phyloP scores from a whole-genome alignment of 2,329 filamentous ascomycete genomes.

The Ophiostoma perfectum region DNA sequence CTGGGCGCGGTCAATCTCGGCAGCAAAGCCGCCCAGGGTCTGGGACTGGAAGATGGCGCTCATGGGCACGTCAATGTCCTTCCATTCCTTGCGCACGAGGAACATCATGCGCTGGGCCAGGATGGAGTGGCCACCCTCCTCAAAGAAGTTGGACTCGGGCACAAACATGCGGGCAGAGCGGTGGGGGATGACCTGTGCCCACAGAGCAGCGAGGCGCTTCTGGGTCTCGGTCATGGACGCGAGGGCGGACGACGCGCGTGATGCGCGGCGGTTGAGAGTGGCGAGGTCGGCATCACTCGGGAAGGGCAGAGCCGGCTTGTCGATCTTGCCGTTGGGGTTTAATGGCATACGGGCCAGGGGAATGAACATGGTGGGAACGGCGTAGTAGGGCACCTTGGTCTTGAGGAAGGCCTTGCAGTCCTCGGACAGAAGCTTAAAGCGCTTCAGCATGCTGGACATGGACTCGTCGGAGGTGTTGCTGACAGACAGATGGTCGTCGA shows the following conservation, averaged over 20 bases:
- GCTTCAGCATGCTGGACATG: slow-evolving; percentile 22
- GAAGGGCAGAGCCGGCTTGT: slow-evolving; percentile 74
- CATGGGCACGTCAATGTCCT: slow-evolving; percentile 56
- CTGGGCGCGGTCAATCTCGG: slow-evolving; percentile 40
- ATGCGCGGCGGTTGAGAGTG: slow-evolving; percentile 26
- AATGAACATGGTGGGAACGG: slow-evolving; percentile 69
- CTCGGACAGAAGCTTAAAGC: slow-evolving; percentile 23
- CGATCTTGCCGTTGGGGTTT: slow-evolving; percentile 76
- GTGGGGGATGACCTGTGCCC: slow-evolving; percentile 64
- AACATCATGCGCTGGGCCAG: slow-evolving; percentile 77
- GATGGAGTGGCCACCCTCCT: slow-evolving; percentile 74
- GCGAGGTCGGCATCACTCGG: slow-evolving; percentile 58
- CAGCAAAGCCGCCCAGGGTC: slow-evolving; percentile 42
- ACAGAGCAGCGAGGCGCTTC: slow-evolving; percentile 62
- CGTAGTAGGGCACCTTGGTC: slow-evolving; percentile 65
- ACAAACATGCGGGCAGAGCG: slow-evolving; percentile 53
- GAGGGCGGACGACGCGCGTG: slow-evolving; percentile 25
- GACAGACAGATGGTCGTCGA: slow-evolving; percentile 47
- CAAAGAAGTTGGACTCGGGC: slow-evolving; percentile 62
- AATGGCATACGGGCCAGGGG: slow-evolving; percentile 53
- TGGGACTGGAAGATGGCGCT: slow-evolving; percentile 64
- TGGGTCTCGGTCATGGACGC: slow-evolving; percentile 50
- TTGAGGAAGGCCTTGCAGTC: slow-evolving; percentile 49
- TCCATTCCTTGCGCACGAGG: slow-evolving; percentile 45
- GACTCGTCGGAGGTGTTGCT: slow-evolving; percentile 40